Evolutionary conservation across 257 asterid genomes (phyloP).

Genomic region (Solanum virginianum): DNA sequence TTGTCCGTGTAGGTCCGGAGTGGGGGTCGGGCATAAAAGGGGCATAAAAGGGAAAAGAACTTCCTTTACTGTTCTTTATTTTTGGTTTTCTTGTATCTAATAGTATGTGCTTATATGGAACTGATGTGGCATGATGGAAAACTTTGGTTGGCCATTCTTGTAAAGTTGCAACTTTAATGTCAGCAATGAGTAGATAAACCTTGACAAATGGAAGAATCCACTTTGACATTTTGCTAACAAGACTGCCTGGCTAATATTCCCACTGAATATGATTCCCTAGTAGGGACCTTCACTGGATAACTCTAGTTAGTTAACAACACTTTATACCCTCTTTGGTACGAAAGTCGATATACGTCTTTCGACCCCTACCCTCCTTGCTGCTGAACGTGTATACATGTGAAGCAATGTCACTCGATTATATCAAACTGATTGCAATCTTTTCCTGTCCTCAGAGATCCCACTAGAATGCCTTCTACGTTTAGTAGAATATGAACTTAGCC

Average conservation of each 20-base stretch:
- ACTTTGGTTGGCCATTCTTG: background rate
- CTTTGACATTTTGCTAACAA: background rate
- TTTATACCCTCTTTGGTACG: background rate
- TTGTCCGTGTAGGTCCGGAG: background rate
- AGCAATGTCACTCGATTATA: background rate
- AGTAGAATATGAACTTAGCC: background rate
- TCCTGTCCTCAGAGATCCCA: background rate
- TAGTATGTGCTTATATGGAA: background rate
- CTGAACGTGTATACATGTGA: background rate
- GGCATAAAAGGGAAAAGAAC: background rate
- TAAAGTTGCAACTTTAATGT: slow-evolving; percentile 6
- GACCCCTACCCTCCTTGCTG: background rate
- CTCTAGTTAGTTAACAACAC: background rate
- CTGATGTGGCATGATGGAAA: background rate
- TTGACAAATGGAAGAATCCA: background rate
- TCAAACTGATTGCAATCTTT: background rate
- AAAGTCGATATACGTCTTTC: background rate
- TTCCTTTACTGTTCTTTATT: background rate
- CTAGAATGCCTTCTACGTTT: background rate
- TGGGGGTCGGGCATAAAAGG: background rate
- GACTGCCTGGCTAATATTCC: background rate
- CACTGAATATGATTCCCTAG: background rate
- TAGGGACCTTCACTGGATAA: background rate
- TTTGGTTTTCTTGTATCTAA: background rate
- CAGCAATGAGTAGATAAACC: background rate